Base-by-base conservation (phyloP, 768 basidiomycete genomes). In the Amanita subjunquillea region DNA sequence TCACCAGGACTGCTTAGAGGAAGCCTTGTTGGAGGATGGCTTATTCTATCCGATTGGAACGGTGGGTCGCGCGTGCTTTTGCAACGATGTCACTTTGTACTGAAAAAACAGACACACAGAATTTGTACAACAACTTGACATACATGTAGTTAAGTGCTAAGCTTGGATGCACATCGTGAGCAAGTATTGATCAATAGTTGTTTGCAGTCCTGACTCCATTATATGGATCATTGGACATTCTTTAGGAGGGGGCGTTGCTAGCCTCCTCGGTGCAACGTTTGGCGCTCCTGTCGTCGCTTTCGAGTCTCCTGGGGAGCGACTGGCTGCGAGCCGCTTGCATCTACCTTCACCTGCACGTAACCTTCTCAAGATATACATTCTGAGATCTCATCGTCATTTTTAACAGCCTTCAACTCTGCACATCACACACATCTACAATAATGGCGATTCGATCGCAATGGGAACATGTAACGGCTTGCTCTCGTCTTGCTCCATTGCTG, bases 361-460 rank as follows among this genome's bases (percentile, higher is more conserved):
- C 15, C 23, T 34, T 32, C 29, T 32, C 41, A 30, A 40, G 20
- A 39, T 39, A 15, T 17, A 12, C 37, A 29, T n/a, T 54, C 12
- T 15, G 13, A 20, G 29, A 6, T 44, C 7, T 22, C 52, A 41
- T 25, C 17, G 40, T 29, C 20, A 34, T 32, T 48, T 4, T n/a
- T 27, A 30, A 13, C 54, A 87, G 83, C 87, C 86, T 32, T 84
- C 82, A 6, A 76, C 76, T 8, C 80, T 85, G 13, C 87, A 88
- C 58, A 75, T 96, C 55, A 93, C 88, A 0, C 94, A 97, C 65
- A 73, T 98, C 27, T 96, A 88, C 66, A 90, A 96, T 62, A 95
- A 86, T 20, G 94, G 93, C 25, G 94, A 98, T 67, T 94, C 94
- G 4, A 88, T 97, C 48, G 80, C 94, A 17, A 91, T 91, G 83